Percentiles rank a stretch among this genome's conserved stretches.
These are phyloP conservation scores for Pythium phragmitis DNA, from an alignment of 352 stramenopile species.

Conservation along the genomic window DNA sequence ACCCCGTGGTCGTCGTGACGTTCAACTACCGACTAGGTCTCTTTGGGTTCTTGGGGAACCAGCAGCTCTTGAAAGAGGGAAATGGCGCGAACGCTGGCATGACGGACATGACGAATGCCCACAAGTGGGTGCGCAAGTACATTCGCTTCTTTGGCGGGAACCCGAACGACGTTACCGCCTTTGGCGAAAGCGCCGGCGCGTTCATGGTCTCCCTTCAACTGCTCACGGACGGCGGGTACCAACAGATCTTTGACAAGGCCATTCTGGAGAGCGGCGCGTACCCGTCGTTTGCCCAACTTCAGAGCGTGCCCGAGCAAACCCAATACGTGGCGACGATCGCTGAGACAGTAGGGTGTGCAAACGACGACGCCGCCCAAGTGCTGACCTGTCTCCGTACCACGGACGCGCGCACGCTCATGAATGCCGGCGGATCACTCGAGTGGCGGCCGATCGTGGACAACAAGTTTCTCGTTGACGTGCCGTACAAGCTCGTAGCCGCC, in stretches of 20 bases:
- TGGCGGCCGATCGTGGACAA: conserved; percentile 17
- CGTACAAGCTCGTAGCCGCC: conserved; percentile 11
- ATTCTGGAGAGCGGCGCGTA: conserved; percentile 19
- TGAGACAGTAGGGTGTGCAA: neutral
- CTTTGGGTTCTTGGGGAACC: conserved; percentile 27
- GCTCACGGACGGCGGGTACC: conserved; percentile 8
- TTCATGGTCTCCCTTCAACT: conserved; percentile 15
- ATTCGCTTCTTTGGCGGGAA: conserved; percentile 40
- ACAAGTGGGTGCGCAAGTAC: conserved; percentile 39
- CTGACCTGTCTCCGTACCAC: conserved; percentile 11
- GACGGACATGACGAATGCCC: conserved; percentile 30
- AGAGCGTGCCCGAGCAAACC: conserved; percentile 13
- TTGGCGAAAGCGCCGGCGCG: conserved; percentile 27
- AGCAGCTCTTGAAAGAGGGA: conserved; percentile 35
- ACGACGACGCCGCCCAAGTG: neutral
- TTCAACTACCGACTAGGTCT: conserved; percentile 45
- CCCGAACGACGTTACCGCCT: conserved; percentile 33
- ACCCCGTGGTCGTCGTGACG: conserved; percentile 33
- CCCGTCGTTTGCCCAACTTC: conserved; percentile 4
- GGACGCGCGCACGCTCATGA: conserved; percentile 6
- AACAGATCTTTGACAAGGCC: conserved; percentile 21
- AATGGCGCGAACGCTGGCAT: conserved; percentile 30
- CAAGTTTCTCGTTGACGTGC: conserved; percentile 5
- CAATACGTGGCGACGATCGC: conserved; percentile 1
- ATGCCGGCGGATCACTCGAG: neutral